phyloP scores from a whole-genome alignment of 768 basidiomycete species.

The Terana coerulea region DNA sequence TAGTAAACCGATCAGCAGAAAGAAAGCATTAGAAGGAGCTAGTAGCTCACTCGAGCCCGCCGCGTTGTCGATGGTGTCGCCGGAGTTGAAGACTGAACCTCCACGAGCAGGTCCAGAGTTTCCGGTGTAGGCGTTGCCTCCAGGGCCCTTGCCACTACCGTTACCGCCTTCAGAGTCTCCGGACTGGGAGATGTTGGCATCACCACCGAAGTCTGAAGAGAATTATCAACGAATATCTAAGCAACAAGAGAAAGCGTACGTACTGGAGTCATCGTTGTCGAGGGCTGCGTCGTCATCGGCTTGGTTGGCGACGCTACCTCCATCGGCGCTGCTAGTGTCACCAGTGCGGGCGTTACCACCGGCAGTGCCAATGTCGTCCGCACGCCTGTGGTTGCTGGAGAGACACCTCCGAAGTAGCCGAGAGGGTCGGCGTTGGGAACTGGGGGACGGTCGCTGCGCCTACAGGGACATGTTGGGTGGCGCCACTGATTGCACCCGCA shows the following conservation, averaged over 20 bases:
- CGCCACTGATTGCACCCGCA: conserved; percentile 6
- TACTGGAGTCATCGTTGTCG: conserved; percentile 19
- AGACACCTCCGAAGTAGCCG: background rate
- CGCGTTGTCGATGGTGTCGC: conserved; percentile 9
- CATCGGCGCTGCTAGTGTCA: conserved; percentile 16
- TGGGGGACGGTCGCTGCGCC: background rate
- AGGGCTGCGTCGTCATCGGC: conserved; percentile 2
- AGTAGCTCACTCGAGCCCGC: conserved; percentile 9
- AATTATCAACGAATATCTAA: background rate
- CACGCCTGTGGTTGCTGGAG: conserved; percentile 16
- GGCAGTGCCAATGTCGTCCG: conserved; percentile 17
- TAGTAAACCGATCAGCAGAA: background rate
- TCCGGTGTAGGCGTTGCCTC: conserved; percentile 13
- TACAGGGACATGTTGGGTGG: conserved; percentile 3
- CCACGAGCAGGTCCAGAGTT: conserved; percentile 11
- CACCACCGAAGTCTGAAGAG: conserved; percentile 11
- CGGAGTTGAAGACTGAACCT: conserved; percentile 10
- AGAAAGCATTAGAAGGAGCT: background rate
- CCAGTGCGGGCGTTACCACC: conserved; percentile 28
- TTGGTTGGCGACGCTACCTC: conserved; percentile 18
- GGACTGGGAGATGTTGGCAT: background rate
- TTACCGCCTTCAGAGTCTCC: conserved; percentile 11
- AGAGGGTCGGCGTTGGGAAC: background rate
- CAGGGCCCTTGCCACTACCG: conserved; percentile 10
- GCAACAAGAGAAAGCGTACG: background rate